phyloP scores from a whole-genome alignment of 2,329 filamentous ascomycete genomes.

The Trichoderma sp. region DNA sequence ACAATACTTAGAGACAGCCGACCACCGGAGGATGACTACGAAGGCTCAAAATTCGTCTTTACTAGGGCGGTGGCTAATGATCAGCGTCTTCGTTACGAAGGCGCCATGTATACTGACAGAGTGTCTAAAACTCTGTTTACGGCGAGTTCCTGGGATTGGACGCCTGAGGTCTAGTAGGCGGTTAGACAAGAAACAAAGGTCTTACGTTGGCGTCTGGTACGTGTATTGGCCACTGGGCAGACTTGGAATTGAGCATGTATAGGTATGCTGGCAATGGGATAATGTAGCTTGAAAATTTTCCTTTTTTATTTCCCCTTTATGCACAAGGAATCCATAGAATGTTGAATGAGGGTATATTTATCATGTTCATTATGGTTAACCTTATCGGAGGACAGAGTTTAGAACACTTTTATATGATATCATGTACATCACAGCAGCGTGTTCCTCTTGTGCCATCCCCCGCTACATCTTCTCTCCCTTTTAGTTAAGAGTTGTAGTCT shows the following conservation, averaged over 20 bases:
- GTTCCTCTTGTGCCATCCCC: background rate
- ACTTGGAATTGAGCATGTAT: background rate
- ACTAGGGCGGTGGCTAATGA: constrained; percentile 51
- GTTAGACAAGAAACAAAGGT: background rate
- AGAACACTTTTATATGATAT: background rate
- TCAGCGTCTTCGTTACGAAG: constrained; percentile 48
- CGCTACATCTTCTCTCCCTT: background rate
- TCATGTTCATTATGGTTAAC: background rate
- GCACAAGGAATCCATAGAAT: background rate
- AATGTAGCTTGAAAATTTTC: background rate
- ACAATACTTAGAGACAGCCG: constrained; percentile 21
- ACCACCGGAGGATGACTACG: constrained; percentile 21
- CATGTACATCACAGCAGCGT: background rate
- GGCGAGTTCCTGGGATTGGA: constrained; percentile 59
- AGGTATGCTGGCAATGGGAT: background rate
- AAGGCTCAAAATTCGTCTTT: constrained; percentile 42
- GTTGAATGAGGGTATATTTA: background rate
- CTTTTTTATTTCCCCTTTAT: background rate
- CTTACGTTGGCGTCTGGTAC: background rate
- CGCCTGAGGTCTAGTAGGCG: constrained; percentile 41
- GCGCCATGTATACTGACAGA: constrained; percentile 48
- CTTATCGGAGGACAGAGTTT: background rate
- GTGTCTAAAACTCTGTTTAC: constrained; percentile 55
- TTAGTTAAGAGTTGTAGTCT: constrained; percentile 24
- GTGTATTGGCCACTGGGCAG: background rate